Percentiles rank a stretch among this genome's conserved stretches.
Evolutionary conservation across 2,329 filamentous ascomycete genomes (phyloP).

Genomic region (Trichoderma harzianum): DNA sequence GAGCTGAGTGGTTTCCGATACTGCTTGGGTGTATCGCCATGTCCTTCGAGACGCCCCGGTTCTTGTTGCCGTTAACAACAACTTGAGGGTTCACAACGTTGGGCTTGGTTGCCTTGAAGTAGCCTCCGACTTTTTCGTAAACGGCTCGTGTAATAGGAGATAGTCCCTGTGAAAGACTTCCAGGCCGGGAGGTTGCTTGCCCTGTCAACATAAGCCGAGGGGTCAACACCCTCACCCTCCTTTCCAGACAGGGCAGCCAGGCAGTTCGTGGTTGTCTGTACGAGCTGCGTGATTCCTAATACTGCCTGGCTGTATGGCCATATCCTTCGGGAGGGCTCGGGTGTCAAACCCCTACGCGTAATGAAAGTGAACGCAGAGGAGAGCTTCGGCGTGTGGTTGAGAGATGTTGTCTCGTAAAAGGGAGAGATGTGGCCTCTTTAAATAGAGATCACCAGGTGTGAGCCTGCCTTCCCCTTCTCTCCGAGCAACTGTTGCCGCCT

Average conservation of each 20-base stretch:
- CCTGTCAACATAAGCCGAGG: constrained; percentile 23
- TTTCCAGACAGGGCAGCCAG: too few relatives aligned
- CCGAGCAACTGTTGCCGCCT: not conserved
- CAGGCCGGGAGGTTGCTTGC: constrained; percentile 22
- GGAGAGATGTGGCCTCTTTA: not conserved
- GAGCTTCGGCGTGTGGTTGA: not conserved
- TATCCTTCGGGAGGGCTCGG: not conserved
- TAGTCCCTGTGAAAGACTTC: constrained; percentile 41
- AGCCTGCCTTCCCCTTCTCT: not conserved
- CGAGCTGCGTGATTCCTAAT: too few relatives aligned
- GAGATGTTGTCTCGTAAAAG: not conserved
- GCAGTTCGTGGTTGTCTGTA: too few relatives aligned
- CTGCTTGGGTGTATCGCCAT: constrained; percentile 21
- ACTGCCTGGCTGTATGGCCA: too few relatives aligned
- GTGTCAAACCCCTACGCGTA: not conserved
- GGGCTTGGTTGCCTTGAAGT: constrained; percentile 39
- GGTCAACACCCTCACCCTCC: too few relatives aligned
- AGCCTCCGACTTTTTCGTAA: constrained; percentile 40
- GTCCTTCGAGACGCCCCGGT: constrained; percentile 23
- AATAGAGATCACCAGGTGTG: not conserved
- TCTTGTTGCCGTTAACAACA: constrained; percentile 34
- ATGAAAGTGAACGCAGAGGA: not conserved
- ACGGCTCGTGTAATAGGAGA: constrained; percentile 46
- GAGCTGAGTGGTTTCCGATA: not conserved
- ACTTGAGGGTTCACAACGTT: constrained; percentile 31